Conservation (phyloP, 352 stramenopile genomes). For the Blastocystis hominis region DNA sequence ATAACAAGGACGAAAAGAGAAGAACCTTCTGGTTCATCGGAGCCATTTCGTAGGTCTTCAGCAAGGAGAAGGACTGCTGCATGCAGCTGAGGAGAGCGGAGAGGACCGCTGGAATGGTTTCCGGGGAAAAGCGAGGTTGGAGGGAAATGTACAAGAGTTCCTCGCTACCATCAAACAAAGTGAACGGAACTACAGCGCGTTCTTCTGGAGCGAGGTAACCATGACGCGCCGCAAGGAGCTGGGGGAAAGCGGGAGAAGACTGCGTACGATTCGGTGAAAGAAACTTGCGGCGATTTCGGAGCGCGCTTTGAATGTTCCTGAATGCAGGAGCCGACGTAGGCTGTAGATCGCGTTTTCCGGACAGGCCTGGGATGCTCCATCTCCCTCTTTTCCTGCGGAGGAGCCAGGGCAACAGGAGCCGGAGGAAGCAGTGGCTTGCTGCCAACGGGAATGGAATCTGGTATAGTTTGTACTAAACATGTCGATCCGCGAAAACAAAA, state of each 20-base stretch:
- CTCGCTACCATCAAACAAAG: background rate
- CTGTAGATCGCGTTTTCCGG: background rate
- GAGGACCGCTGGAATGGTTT: background rate
- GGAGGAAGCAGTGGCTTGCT: background rate
- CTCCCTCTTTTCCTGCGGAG: background rate
- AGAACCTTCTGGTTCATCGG: background rate
- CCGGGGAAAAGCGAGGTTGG: background rate
- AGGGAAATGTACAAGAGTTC: background rate
- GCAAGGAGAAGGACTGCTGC: slow-evolving; percentile 26
- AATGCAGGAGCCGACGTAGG: background rate
- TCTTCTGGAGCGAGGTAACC: slow-evolving; percentile 8
- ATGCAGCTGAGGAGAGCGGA: background rate
- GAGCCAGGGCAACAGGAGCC: background rate
- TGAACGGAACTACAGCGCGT: background rate
- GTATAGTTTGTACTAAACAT: background rate
- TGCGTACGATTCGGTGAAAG: background rate
- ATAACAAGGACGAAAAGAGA: slow-evolving; percentile 27
- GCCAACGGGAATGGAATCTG: background rate
- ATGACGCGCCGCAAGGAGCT: slow-evolving; percentile 4
- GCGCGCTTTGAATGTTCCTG: background rate
- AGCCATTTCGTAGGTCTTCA: background rate
- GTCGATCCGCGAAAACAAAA: background rate
- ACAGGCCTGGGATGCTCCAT: background rate
- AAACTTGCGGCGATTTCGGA: background rate
- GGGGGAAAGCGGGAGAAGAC: background rate